Base-by-base conservation (phyloP, 1,284 basidiomycete genomes). In the Thelephora terrestris region DNA sequence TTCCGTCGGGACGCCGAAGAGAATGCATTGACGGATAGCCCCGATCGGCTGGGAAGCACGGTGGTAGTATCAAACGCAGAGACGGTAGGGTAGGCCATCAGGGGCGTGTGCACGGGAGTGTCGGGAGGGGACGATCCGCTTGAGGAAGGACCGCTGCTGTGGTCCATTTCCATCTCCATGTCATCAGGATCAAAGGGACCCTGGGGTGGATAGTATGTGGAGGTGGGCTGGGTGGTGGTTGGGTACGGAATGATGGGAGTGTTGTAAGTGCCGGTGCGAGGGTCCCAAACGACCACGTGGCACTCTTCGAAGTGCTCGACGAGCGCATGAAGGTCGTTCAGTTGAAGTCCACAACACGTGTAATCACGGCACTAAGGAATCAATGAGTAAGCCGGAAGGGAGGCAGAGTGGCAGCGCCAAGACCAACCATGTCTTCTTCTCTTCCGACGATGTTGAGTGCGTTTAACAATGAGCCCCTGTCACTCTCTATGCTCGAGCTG, bases 301-400 rank as follows among this genome's bases (percentile, higher is more conserved):
- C 80, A 78, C 51, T 89, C 81, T 59, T 91, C 89, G 56, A 91
- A 91, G 60, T 91, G 89, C 64, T 91, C 87, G 5, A 91, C 74
- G 21, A 91, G 78, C 1, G 85, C 87, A 57, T 92, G 89, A 7
- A 92, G 76, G 62, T 91, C 89, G 43, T 76, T 77, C 18, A 91
- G 75, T 52, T 85, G 76, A 37, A 83, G 68, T 10, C 86, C 88
- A 59, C 89, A 92, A 67, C 89, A 92, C 1, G 80, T 79, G 66
- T 89, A 92, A 61, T 91, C 82, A 50, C 84, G 79, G 65, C 85
- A 88, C 74, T 83, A 47, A 32, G 9, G 40, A 43, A 38, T 14
- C 20, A 45, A 49, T 34, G 39, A 47, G 47, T 45, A 20, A 46
- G 46, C 45, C 43, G 47, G 42, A 47, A 52, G 47, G 50, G 32